Base-by-base conservation (phyloP, 345 rosid species). In the Euphorbia peplus region DNA sequence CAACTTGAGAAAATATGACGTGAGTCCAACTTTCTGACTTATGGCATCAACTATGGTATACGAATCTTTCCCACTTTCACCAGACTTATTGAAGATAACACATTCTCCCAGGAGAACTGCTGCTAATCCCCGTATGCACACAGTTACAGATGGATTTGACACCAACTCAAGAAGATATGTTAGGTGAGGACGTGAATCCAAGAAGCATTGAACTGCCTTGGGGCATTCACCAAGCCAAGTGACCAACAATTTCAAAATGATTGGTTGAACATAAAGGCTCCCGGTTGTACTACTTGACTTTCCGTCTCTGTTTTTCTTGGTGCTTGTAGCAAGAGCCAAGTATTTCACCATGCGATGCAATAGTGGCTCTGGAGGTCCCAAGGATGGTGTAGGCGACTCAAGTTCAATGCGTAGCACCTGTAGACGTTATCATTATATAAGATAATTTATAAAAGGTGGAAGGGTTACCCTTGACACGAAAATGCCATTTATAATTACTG, bases 171-270 rank as follows among this genome's bases (percentile, higher is more conserved):
- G 92, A 47, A 95, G 76, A 78, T 77, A 92, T 0, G 97, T 88
- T 39, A 87, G 76, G 81, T 95, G 97, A 67, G 88, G 96, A 32
- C 89, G 95, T 52, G 96, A 85, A 82, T 88, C 96, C 41, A 95
- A 73, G 84, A 95, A 90, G 83, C 92, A 88, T 57, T 86, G 84
- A 60, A 92, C 95, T 67, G 97, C 98, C 76, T 68, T 72, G 12
- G 99, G 92, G 77, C 87, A 92, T 66, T 86, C 86, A 50, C 83
- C 89, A 28, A 90, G 82, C 99, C 99, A 95, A 67, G 85, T 90
- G 53, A 95, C 90, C 37, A 95, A 88, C 83, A 95, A 79, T 76
- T 92, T 95, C 82, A 95, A 77, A 69, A 92, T 87, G 67, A 90
- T 83, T 42, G 88, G 89, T 67, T 90, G 92, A 76, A 92, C 81